Base-by-base conservation (phyloP, 306 rosid species). In the Morella rubra region DNA sequence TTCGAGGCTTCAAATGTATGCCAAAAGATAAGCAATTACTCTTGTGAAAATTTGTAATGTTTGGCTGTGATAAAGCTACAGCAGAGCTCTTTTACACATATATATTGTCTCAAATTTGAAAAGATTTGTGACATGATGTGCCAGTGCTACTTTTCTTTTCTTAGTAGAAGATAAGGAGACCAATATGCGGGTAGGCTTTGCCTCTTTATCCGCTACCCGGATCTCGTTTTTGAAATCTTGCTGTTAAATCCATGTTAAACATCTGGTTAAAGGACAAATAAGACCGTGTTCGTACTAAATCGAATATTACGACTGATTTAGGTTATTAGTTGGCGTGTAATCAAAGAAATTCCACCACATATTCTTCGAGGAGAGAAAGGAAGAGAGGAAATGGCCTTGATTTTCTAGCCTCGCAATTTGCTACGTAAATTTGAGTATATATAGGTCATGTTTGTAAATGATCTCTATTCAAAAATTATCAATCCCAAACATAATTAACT, bases 61-160 rank as follows among this genome's bases (percentile, higher is more conserved):
- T 60, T 80, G 69, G 20, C 76, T 75, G 7, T 22, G 37, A 60
- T 16, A 27, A 27, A 27, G 32, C 32, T 15, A 8, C 49, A 24
- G 37, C 40, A 32, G 45, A 42, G 7, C 22, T 70, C 76, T 81
- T 75, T 10, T 5, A 51, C 74, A n/a, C 61, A 20, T 8, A 8
- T 51, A 45, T 73, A 19, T 60, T 50, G 20, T 62, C 42, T 22
- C 42, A 66, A 40, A 68, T 67, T 70, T 49, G 56, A 78, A 78
- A 70, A 78, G 71, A 32, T 66, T 64, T 6, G 60, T 44, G 85
- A 73, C 80, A 78, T 55, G 47, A 66, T 32, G 18, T 70, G 67
- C 54, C 61, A 11, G 51, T 75, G 70, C 37, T 49, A 5, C 80
- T 74, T 82, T 74, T 45, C 80, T 77, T 77, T 70, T 73, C 45